A percentile compares a stretch with the other conserved stretches of the same genome.
Evolutionary conservation across 2,329 filamentous ascomycete genomes (phyloP).

Genomic region (Podosphaera aphanis): DNA sequence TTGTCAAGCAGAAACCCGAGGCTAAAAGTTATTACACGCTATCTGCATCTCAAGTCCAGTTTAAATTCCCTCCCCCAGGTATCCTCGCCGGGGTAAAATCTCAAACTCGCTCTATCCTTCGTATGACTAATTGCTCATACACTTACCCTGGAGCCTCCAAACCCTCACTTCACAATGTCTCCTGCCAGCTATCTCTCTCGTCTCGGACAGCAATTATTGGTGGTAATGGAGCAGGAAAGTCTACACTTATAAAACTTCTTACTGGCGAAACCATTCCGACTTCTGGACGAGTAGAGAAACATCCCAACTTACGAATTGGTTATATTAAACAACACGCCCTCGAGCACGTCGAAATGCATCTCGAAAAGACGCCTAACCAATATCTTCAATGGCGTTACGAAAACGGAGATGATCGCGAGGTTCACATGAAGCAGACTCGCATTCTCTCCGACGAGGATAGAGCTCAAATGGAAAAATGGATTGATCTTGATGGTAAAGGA

Average conservation of each 20-base stretch:
- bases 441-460: conserved; percentile 66
- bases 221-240: conserved; percentile 93
- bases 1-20: conserved; percentile 77
- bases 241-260: conserved; percentile 88
- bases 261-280: conserved; percentile 79
- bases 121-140: conserved; percentile 79
- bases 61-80: conserved; percentile 93
- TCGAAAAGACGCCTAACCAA: conserved; percentile 97
- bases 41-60: conserved; percentile 67
- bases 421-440: conserved; percentile 93
- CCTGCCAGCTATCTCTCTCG: conserved; percentile 68
- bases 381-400: conserved; percentile 97
- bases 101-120: conserved; percentile 74
- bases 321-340: conserved; percentile 99
- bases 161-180: conserved; percentile 68
- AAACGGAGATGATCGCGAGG: conserved; percentile 89
- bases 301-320: conserved; percentile 92
- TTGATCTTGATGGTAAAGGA: conserved; percentile 70
- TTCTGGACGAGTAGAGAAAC: conserved; percentile 78
- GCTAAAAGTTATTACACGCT: conserved; percentile 97
- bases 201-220: conserved; percentile 92
- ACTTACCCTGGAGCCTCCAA: conserved; percentile 80
- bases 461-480: conserved; percentile 71
- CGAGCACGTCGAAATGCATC: conserved; percentile 97
- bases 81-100: conserved; percentile 93